Evolutionary conservation across 1,139 yeast species (phyloP), one percentile per base, ranked within the genome.

Genomic region (Chernovozyma aurita): DNA sequence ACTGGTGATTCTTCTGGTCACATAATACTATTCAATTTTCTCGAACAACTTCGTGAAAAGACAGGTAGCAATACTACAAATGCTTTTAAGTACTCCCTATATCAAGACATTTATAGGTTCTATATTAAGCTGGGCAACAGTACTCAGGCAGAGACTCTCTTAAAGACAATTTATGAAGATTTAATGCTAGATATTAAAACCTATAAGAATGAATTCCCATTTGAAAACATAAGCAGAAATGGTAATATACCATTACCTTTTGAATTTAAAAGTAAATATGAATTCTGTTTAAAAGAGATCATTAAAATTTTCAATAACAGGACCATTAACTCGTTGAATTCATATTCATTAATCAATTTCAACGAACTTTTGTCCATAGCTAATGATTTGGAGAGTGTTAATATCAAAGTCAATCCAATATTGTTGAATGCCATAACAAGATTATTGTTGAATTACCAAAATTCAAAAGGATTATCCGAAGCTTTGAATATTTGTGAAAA

Each of bases 91-190:
- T 46, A 55, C 31, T 44, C 53, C 12, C 49, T 65, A 24, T 57
- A 52, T 37, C 41, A 42, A 24, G 61, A 59, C 28, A 57, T 65
- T 65, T 52, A 60, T 8, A 46, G 44, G 30, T 44, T 63, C 8
- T 65, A 63, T 43, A 42, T 43, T 12, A 41, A 42, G 3, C 52
- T 53, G 24, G 57, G 57, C 12, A 53, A 59, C 30, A 30, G 46
- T 6, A 43, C 42, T 3, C 44, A 53, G 37, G 60, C 65, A 1
- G 39, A 41, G 13, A 47, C 48, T 4, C 49, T 64, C 31, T 45
- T 59, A 8, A 47, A 46, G 9, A 50, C 44, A 18, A 66, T 65
- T 2, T 31, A 63, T 20, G 40, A 41, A 2, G 68, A 63, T 31
- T 36, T 62, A 28, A 35, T 46, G 16, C 35, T 39, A 2, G 35